phyloP scores from a whole-genome alignment of 805 yeast genomes.

The Wickerhamiella musiphila region DNA sequence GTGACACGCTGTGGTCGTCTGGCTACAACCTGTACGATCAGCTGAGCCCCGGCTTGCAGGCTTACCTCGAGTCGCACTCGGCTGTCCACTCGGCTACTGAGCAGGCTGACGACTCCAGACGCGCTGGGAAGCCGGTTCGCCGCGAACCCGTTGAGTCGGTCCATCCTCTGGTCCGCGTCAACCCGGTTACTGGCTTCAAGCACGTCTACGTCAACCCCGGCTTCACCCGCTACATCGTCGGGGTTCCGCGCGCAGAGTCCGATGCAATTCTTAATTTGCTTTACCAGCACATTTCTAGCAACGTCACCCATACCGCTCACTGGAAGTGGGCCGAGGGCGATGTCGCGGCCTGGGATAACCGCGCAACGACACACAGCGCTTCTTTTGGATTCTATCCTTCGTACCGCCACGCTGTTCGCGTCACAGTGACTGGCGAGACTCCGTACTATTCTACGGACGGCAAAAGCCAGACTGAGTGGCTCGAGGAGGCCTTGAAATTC shows the following conservation, averaged over 20 bases:
- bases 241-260: conserved; percentile 56
- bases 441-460: conserved; percentile 20
- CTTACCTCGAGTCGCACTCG: conserved; percentile 35
- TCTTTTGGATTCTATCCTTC: conserved; percentile 26
- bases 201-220: conserved; percentile 37
- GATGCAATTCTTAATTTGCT: conserved; percentile 41
- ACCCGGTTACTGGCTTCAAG: conserved; percentile 50
- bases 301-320: conserved; percentile 28
- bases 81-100: conserved; percentile 45
- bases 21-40: conserved; percentile 39
- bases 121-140: conserved; percentile 35
- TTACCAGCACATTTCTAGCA: conserved; percentile 21
- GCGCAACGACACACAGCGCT: conserved; percentile 34
- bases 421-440: conserved; percentile 35
- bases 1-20: conserved; percentile 41
- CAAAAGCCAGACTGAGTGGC: conserved; percentile 6
- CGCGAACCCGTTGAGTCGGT: conserved; percentile 31
- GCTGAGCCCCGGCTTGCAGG: conserved; percentile 31
- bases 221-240: conserved; percentile 50
- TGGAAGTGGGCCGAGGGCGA: conserved; percentile 30
- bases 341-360: conserved; percentile 40
- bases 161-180: conserved; percentile 44
- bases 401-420: conserved; percentile 33
- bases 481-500: conserved; percentile 2
- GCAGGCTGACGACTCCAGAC: conserved; percentile 18